phyloP scores from a whole-genome alignment of 2,329 filamentous ascomycete genomes.

The Ophiostoma perfectum region DNA sequence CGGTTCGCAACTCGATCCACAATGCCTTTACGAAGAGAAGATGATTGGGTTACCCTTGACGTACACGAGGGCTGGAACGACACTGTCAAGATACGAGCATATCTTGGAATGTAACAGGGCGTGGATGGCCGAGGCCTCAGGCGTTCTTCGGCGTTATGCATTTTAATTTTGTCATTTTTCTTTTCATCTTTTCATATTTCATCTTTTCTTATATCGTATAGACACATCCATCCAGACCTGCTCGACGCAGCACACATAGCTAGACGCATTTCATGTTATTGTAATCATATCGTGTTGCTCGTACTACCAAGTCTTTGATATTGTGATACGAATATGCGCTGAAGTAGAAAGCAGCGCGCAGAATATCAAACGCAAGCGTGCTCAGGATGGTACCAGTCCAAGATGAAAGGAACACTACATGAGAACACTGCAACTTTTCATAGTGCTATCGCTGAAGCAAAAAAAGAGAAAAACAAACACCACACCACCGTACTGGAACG shows the following conservation, averaged over 20 bases:
- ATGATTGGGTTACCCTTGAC: background rate
- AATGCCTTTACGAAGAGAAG: constrained; percentile 3
- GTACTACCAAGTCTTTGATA: background rate
- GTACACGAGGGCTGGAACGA: no score
- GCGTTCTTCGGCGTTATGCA: background rate
- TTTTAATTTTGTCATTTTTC: background rate
- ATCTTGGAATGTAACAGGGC: background rate
- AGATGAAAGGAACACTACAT: no score
- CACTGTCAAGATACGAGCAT: background rate
- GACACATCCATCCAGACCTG: background rate
- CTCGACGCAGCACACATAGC: background rate
- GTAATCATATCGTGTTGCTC: background rate
- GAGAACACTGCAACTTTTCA: no score
- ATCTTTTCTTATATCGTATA: background rate
- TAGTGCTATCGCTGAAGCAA: no score
- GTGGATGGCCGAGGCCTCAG: background rate
- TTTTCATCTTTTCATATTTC: background rate
- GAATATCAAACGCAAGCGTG: no score
- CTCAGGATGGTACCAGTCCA: no score
- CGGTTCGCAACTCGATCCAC: constrained; percentile 27
- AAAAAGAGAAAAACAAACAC: no score
- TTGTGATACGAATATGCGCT: background rate
- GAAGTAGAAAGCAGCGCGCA: background rate
- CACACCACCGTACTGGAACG: no score
- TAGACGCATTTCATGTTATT: background rate